phyloP scores from a whole-genome alignment of 129 eudicot genomes.

The Rutidosis leptorrhynchoides region DNA sequence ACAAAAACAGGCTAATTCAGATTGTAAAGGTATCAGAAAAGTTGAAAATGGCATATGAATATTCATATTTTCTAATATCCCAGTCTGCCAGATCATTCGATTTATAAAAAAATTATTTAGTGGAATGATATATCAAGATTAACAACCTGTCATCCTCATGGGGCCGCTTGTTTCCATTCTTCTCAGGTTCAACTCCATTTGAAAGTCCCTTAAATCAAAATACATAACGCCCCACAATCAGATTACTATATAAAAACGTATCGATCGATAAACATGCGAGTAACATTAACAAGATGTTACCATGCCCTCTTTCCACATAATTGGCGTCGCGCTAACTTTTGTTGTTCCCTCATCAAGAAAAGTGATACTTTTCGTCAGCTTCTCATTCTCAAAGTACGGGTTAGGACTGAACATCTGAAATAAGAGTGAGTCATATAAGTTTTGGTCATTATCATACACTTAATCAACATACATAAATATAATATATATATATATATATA shows the following conservation, averaged over 20 bases:
- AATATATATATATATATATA: too few species aligned
- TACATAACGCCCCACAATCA: slow-evolving; percentile 9
- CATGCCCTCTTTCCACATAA: slow-evolving; percentile 94
- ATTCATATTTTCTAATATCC: neutral
- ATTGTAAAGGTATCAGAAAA: too few species aligned
- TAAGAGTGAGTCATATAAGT: neutral
- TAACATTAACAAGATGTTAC: slow-evolving; percentile 33
- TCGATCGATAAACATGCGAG: slow-evolving; percentile 1
- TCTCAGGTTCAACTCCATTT: slow-evolving; percentile 67
- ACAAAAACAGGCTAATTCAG: neutral
- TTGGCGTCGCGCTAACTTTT: slow-evolving; percentile 74
- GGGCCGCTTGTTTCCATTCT: slow-evolving; percentile 80
- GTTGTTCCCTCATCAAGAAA: slow-evolving; percentile 75
- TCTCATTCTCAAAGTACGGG: slow-evolving; percentile 77
- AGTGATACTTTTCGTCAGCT: slow-evolving; percentile 75
- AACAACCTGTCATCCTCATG: slow-evolving; percentile 73
- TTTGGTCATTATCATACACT: neutral
- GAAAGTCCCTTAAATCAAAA: slow-evolving; percentile 51
- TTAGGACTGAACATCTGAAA: slow-evolving; percentile 71
- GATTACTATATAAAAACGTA: neutral
- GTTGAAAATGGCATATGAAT: neutral
- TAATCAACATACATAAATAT: neutral
- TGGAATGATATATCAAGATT: slow-evolving; percentile 1
- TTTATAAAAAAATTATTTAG: too few species aligned
- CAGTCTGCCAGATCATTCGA: neutral